Base-by-base conservation (phyloP, 441 rosid species). In the Brassica balearica region DNA sequence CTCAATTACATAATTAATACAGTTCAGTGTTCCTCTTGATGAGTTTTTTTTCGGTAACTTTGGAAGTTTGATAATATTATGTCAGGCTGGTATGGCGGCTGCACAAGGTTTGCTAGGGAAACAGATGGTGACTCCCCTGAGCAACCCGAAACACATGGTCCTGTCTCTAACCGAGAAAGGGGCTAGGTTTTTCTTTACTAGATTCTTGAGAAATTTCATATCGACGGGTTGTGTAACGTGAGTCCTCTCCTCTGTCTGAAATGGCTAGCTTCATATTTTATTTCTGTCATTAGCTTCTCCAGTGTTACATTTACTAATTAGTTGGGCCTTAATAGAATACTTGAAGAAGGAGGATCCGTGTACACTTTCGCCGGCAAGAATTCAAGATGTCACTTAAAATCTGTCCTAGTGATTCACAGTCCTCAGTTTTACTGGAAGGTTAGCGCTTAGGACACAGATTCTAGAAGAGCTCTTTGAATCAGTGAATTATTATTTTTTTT, bases 361-460 rank as follows among this genome's bases (percentile, higher is more conserved):
- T 91, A 83, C 69, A 79, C 87, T 3, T 96, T 90, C 20, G 85
- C 84, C 27, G 94, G 95, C 65, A 80, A 80, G 4, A 48, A 27
- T n/a, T 55, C 82, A 38, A 86, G 73, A 12, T 86, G 86, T 81
- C 72, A 46, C 14, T 70, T 81, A 15, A 86, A 87, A 76, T 72
- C 87, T 77, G 72, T 81, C 51, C 38, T 94, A 68, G 84, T 69
- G 77, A 82, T 96, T 76, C 96, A 92, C 82, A 89, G 70, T 84
- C 95, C 97, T 58, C 91, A 85, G 48, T 92, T 96, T 85, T 92
- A 96, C 77, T 93, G 98, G 97, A 96, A 94, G 98, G 99, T 72
- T 71, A 14, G 53, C 2, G 2, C 22, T 3, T 23, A 6, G 38
- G 11, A 23, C 3, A 48, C 7, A 12, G 7, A n/a, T 48, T 48